Conservation (phyloP, 352 stramenopile species). For the Heterotrichella gracilis region DNA sequence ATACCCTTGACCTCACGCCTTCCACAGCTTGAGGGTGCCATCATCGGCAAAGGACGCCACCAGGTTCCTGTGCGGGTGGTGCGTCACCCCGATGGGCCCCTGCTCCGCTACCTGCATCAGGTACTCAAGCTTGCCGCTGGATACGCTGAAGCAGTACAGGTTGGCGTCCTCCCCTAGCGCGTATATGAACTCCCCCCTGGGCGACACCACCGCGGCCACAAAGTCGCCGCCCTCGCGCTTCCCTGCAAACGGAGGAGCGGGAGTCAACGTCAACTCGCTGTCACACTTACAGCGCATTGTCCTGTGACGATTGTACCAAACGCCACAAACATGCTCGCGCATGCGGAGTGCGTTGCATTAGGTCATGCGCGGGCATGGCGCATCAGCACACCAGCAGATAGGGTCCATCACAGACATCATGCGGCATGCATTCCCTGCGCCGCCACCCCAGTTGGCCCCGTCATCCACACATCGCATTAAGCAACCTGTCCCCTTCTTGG, state of each 20-base stretch:
- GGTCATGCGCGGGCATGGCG: constrained; percentile 25
- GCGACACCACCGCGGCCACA: constrained; percentile 39
- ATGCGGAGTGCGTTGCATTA: constrained; percentile 38
- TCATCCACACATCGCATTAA: too few relatives aligned
- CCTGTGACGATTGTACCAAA: constrained; percentile 32
- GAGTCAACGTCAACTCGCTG: constrained; percentile 30
- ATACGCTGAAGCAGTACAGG: constrained; percentile 32
- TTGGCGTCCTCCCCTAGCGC: constrained; percentile 43
- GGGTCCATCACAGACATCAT: too few relatives aligned
- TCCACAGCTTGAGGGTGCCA: too few relatives aligned
- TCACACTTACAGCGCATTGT: constrained; percentile 35
- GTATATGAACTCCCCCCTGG: constrained; percentile 41
- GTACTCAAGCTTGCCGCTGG: constrained; percentile 29
- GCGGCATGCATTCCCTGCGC: too few relatives aligned
- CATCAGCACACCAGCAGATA: too few relatives aligned
- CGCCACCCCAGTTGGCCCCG: too few relatives aligned
- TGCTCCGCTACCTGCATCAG: constrained; percentile 41
- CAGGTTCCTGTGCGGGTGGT: constrained; percentile 49
- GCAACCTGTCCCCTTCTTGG: too few relatives aligned
- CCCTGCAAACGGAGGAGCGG: constrained; percentile 27
- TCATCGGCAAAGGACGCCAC: constrained; percentile 47
- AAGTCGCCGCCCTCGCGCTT: constrained; percentile 36
- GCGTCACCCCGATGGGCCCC: constrained; percentile 34
- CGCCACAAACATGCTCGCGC: constrained; percentile 28
- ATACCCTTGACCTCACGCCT: too few relatives aligned